Conservation (phyloP, 495 filamentous ascomycete species). For the Cercophora sp. region DNA sequence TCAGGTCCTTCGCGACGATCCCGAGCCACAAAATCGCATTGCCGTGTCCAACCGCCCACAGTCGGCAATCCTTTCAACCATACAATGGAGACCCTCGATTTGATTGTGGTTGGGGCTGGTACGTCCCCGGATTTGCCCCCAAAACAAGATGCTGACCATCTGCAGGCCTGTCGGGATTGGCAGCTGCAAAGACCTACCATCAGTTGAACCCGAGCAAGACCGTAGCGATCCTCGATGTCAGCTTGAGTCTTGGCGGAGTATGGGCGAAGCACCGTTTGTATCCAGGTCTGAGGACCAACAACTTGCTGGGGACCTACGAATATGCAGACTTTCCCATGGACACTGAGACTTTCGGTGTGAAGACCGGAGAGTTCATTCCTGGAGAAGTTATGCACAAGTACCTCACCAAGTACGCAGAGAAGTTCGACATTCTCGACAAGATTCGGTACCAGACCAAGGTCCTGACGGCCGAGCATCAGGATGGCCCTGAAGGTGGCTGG, state of each 20-base stretch:
- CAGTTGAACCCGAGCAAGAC: conserved; percentile 35
- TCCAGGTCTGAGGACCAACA: conserved; percentile 61
- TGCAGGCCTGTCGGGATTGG: conserved; percentile 40
- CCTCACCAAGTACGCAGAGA: conserved; percentile 56
- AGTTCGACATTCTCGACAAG: conserved; percentile 51
- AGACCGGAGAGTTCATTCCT: conserved; percentile 63
- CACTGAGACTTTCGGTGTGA: conserved; percentile 51
- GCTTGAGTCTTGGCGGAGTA: conserved; percentile 57
- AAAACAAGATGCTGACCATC: not conserved
- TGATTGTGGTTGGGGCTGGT: conserved; percentile 46
- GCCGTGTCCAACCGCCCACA: too few relatives aligned
- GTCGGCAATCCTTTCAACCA: too few relatives aligned
- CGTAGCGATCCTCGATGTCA: conserved; percentile 37
- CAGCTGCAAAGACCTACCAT: conserved; percentile 39
- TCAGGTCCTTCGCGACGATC: too few relatives aligned
- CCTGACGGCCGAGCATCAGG: conserved; percentile 45
- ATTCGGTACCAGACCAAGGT: conserved; percentile 55
- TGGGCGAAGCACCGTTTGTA: conserved; percentile 66
- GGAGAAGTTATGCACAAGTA: conserved; percentile 64
- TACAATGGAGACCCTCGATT: conserved; percentile 42
- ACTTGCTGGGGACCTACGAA: conserved; percentile 62
- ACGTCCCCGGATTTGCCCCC: conserved; percentile 11
- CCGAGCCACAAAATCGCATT: too few relatives aligned
- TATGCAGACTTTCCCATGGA: conserved; percentile 74
- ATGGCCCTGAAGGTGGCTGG: conserved; percentile 35